Base-by-base conservation (phyloP, 2,329 filamentous ascomycete species). In the Dothistroma septosporum region DNA sequence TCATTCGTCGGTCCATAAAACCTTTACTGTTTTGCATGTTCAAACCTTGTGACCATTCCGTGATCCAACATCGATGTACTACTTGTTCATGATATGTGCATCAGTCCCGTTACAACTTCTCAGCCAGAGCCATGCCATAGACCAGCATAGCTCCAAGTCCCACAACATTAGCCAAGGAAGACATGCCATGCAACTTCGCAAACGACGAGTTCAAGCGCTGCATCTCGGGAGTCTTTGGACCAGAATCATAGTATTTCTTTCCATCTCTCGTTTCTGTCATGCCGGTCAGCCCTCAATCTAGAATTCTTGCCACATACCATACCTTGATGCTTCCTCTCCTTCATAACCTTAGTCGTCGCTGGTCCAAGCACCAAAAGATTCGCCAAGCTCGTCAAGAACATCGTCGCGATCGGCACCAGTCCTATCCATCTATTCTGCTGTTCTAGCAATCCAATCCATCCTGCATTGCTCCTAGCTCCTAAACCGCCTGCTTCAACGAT, bases 151-250 rank as follows among this genome's bases (percentile, higher is more conserved):
- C 85, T 47, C 87, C 74, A 53, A 95, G 81, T 0, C 85, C 88
- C 1, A 83, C 75, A 61, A 97, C 72, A 74, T 97, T 97, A 21
- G 95, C 74, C 62, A 95, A 75, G 31, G 89, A 89, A 8, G 91
- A 96, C 53, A 90, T 77, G 6, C 92, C 91, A 75, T 99, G 94
- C 60, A 96, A 76, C 63, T 83, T 84, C 16, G 84, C 85, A 75
- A 97, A 97, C 64, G 80, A 82, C 77, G 86, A 89, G 80, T 93
- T 96, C 69, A 96, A 76, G 9, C 80, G 81, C 68, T 85, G 76
- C 92, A 97, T 97, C 78, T 93, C 90, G 68, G 87, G 82, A 5
- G 89, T 94, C 70, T 96, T 90, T 44, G 91, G 90, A 0, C 87
- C 83, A 56, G 84, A 79, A 65, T 96, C 91, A 70, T 89, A 90